These are phyloP conservation scores for Rhynchosporium graminicola DNA, from an alignment of 2,329 filamentous ascomycete genomes.

Conservation along the genomic window DNA sequence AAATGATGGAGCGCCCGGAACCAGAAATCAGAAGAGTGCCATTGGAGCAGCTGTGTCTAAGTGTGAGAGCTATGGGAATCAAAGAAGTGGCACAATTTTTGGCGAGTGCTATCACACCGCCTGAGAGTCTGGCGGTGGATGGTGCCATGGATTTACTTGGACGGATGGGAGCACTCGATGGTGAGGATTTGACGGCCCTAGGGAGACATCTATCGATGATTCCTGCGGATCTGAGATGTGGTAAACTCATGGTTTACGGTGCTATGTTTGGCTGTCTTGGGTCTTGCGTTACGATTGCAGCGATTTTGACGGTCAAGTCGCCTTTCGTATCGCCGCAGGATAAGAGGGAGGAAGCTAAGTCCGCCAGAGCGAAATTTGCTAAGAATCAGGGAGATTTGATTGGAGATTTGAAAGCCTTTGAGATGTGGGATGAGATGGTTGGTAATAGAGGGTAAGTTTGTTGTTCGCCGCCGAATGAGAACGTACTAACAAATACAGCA, in stretches of 20 bases:
- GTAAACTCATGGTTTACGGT: constrained; percentile 94
- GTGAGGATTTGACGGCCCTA: constrained; percentile 83
- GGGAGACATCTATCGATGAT: constrained; percentile 94
- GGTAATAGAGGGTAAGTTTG: constrained; percentile 49
- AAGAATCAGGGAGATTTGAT: constrained; percentile 82
- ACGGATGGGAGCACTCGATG: constrained; percentile 86
- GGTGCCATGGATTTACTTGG: constrained; percentile 77
- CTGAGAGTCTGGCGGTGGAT: constrained; percentile 80
- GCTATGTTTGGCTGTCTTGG: constrained; percentile 92
- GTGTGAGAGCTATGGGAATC: constrained; percentile 93
- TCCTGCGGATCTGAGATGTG: constrained; percentile 87
- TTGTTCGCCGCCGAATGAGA: neutral
- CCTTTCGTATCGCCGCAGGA: constrained; percentile 85
- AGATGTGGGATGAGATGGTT: constrained; percentile 74
- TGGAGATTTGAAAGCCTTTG: constrained; percentile 81
- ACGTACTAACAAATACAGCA: constrained; percentile 31
- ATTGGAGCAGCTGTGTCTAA: constrained; percentile 89
- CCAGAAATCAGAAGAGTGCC: constrained; percentile 93
- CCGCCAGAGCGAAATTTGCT: constrained; percentile 73
- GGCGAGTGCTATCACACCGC: constrained; percentile 83
- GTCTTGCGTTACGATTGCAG: constrained; percentile 82
- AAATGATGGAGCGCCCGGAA: constrained; percentile 86
- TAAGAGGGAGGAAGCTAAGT: constrained; percentile 78
- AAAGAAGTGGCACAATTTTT: constrained; percentile 80
- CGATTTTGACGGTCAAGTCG: constrained; percentile 85